Evolutionary conservation across 2,329 filamentous ascomycete genomes (phyloP).

Genomic region (Sporothrix phasma): DNA sequence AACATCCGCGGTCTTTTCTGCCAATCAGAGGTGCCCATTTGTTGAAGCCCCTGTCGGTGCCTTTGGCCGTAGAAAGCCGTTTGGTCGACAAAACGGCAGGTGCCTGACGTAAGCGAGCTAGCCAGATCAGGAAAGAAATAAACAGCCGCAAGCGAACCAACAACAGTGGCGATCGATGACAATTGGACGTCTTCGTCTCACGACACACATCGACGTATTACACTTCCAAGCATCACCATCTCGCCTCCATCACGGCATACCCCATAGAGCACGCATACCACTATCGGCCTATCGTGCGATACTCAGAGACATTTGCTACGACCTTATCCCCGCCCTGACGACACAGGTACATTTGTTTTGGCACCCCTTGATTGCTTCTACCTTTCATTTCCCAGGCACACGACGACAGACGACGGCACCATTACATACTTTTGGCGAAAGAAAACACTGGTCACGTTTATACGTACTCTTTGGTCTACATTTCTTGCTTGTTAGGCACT

Average conservation of each 20-base stretch:
- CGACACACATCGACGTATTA: neutral
- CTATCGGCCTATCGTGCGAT: neutral
- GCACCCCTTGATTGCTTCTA: neutral
- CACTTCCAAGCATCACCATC: neutral
- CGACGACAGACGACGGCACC: neutral
- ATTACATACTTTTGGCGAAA: too few species aligned
- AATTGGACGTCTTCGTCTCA: neutral
- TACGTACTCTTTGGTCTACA: neutral
- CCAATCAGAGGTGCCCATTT: neutral
- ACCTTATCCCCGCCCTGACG: neutral
- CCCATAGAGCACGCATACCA: neutral
- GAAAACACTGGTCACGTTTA: neutral
- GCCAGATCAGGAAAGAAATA: conserved; percentile 11
- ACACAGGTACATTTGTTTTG: neutral
- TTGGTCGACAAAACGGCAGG: neutral
- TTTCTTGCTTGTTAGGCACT: too few species aligned
- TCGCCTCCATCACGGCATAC: neutral
- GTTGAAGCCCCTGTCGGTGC: neutral
- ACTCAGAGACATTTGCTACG: neutral
- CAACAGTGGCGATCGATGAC: neutral
- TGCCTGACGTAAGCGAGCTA: neutral
- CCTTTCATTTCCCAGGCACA: neutral
- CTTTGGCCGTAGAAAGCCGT: neutral
- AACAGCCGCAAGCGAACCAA: conserved; percentile 7
- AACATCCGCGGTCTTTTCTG: neutral